These are phyloP conservation scores for Acrasis kona DNA, from an alignment of 78 protist genomes.

Conservation along the genomic window DNA sequence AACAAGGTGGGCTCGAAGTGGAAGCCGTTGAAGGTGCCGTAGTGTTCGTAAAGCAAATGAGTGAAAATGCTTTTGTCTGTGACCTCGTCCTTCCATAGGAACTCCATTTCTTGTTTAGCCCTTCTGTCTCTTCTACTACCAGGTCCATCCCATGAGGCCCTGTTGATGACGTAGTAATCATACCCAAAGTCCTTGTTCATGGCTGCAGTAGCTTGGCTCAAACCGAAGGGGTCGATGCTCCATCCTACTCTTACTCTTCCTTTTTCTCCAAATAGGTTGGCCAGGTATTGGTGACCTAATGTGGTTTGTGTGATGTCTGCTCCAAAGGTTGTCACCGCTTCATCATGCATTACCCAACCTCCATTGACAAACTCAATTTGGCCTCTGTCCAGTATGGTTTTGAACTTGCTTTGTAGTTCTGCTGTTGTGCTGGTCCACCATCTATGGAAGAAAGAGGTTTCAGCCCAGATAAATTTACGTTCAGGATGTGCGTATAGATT, in stretches of 20 bases:
- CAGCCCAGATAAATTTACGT: not conserved
- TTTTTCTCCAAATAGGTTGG: not conserved
- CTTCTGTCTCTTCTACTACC: too few species aligned
- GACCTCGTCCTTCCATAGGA: too few species aligned
- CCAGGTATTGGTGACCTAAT: not conserved
- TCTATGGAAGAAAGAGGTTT: not conserved
- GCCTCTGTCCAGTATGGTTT: not conserved
- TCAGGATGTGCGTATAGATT: not conserved
- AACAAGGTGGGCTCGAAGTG: too few species aligned
- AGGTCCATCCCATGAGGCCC: too few species aligned
- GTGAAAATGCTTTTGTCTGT: too few species aligned
- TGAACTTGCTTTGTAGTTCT: not conserved
- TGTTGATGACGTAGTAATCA: too few species aligned
- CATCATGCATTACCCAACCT: not conserved
- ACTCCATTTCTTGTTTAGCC: too few species aligned
- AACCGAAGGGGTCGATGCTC: not conserved
- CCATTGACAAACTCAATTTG: not conserved
- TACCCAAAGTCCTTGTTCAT: too few species aligned
- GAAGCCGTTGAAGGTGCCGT: too few species aligned
- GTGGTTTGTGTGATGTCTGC: not conserved
- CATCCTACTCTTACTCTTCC: not conserved
- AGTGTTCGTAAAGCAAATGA: too few species aligned
- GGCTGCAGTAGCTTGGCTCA: too few species aligned
- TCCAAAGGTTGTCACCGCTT: not conserved
- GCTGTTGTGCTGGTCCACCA: not conserved